Conservation (phyloP, 176 grass and related monocot genomes). For the Cymbopogon citratus region DNA sequence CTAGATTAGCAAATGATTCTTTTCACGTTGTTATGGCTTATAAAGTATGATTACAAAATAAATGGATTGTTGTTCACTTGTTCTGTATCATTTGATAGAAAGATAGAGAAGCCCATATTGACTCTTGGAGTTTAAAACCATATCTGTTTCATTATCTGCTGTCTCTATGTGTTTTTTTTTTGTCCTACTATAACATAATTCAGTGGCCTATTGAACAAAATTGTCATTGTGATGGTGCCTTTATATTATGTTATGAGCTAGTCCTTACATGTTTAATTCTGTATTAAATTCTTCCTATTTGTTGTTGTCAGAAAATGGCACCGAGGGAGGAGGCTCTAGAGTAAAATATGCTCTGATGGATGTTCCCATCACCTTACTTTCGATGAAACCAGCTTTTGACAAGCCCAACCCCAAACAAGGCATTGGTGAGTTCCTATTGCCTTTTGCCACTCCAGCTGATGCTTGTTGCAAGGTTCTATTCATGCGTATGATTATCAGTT, state of each 20-base stretch:
- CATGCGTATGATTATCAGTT: neutral
- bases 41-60: neutral
- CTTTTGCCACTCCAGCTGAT: constrained; percentile 14
- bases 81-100: neutral
- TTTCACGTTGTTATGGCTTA: neutral
- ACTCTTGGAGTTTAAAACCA: neutral
- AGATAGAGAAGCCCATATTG: neutral
- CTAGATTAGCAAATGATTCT: neutral
- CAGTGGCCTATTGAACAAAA: neutral
- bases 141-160: neutral
- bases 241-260: neutral
- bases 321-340: constrained; percentile 65
- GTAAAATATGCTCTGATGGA: constrained; percentile 85
- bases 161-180: neutral
- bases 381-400: constrained; percentile 62
- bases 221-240: neutral
- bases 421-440: constrained; percentile 57
- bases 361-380: constrained; percentile 71
- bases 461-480: neutral
- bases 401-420: constrained; percentile 99
- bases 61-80: neutral
- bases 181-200: neutral
- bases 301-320: constrained; percentile 60
- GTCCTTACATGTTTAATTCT: constrained; percentile 10
- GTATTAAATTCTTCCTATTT: constrained; percentile 4